Conservation (phyloP, 2,329 filamentous ascomycete genomes). For the Trichoderma sp. region DNA sequence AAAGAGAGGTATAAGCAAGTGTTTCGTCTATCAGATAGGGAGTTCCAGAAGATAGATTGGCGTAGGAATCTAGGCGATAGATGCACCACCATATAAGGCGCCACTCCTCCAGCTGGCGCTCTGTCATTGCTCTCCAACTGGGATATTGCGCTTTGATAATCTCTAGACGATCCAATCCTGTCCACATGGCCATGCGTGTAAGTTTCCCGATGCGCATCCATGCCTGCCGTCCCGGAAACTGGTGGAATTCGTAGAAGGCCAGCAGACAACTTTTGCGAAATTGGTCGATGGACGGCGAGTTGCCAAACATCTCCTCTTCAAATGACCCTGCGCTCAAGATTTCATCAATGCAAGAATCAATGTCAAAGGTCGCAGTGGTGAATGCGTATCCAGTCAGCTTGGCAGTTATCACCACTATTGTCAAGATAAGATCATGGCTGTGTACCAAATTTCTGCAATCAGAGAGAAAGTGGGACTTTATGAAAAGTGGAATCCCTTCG, state of each 20-base stretch:
- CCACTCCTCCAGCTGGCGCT: neutral
- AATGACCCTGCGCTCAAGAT: neutral
- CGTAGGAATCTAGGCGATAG: neutral
- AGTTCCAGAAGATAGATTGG: neutral
- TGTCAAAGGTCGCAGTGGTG: neutral
- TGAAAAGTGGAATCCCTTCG: neutral
- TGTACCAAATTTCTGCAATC: neutral
- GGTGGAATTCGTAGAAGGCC: conserved; percentile 22
- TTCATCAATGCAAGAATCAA: neutral
- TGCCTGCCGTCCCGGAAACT: conserved; percentile 23
- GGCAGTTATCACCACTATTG: neutral
- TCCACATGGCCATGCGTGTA: conserved; percentile 17
- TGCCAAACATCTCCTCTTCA: neutral
- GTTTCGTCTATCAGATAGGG: neutral
- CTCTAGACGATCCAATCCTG: neutral
- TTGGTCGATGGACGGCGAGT: neutral
- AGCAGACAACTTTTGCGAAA: conserved; percentile 1
- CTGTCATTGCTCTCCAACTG: neutral
- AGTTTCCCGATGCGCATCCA: conserved; percentile 22
- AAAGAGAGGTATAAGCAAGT: neutral
- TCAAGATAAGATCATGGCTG: neutral
- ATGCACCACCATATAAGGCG: neutral
- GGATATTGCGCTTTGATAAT: neutral
- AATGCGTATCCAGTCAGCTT: neutral
- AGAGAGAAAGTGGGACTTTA: neutral